A percentile compares a stretch with the other conserved stretches of the same genome.
These are phyloP conservation scores for Hanseniaspora lindneri DNA, from an alignment of 805 yeast species.

Conservation along the genomic window DNA sequence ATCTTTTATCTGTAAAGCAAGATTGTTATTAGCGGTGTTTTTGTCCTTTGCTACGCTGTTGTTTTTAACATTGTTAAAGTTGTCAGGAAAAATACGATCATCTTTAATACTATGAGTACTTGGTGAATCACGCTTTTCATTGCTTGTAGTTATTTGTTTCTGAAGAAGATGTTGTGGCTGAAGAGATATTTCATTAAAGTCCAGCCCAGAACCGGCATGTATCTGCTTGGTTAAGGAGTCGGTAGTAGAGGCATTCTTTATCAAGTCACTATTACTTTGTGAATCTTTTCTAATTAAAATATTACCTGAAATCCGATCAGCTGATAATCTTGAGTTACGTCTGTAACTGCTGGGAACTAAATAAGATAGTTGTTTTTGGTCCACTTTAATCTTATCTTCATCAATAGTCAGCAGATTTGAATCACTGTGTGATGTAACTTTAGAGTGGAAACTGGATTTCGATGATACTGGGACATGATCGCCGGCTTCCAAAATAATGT, in stretches of 20 bases:
- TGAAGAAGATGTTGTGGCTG: neutral
- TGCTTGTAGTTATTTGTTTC: too few relatives aligned
- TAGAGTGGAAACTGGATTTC: constrained; percentile 18
- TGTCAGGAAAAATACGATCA: too few relatives aligned
- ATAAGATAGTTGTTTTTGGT: constrained; percentile 10
- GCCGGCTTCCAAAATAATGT: too few relatives aligned
- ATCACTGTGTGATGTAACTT: constrained; percentile 21
- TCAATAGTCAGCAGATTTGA: neutral
- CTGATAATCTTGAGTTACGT: constrained; percentile 16
- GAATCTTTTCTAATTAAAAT: neutral
- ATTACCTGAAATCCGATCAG: constrained; percentile 14
- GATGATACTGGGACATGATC: too few relatives aligned
- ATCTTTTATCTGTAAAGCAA: neutral
- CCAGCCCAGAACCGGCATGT: too few relatives aligned
- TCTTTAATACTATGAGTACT: too few relatives aligned
- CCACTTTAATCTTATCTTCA: neutral
- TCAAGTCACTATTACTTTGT: constrained; percentile 10
- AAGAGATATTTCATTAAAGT: neutral
- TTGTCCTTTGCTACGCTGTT: too few relatives aligned
- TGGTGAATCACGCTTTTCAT: too few relatives aligned
- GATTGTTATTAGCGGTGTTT: neutral
- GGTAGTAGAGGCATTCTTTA: constrained; percentile 14
- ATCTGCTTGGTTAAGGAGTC: too few relatives aligned
- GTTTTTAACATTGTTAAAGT: too few relatives aligned
- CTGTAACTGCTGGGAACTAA: constrained; percentile 16